These are phyloP conservation scores for Metschnikowia bowlesiae DNA, from an alignment of 805 yeast species.

Conservation along the genomic window DNA sequence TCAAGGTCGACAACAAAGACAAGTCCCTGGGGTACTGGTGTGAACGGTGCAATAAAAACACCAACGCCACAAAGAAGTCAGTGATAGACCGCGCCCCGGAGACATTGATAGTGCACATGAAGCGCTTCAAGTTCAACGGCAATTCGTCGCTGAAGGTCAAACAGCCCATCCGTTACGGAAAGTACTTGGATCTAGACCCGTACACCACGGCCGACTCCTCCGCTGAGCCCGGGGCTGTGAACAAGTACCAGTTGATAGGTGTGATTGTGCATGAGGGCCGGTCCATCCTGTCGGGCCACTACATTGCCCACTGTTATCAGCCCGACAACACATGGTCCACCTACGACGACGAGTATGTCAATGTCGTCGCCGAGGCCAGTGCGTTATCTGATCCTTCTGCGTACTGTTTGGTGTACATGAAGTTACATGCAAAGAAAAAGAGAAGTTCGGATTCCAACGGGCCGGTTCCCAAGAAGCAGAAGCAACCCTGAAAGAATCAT, in stretches of 20 bases:
- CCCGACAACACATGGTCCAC: slow-evolving; percentile 92
- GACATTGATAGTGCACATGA: slow-evolving; percentile 78
- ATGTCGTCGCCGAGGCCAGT: slow-evolving; percentile 62
- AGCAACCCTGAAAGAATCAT: background rate
- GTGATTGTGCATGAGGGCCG: slow-evolving; percentile 95
- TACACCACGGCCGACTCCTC: slow-evolving; percentile 30
- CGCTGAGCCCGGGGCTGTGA: slow-evolving; percentile 17
- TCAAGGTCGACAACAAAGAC: slow-evolving; percentile 62
- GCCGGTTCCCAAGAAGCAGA: background rate
- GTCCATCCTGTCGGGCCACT: slow-evolving; percentile 89
- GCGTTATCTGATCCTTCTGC: slow-evolving; percentile 85
- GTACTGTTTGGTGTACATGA: slow-evolving; percentile 80
- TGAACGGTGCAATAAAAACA: slow-evolving; percentile 74
- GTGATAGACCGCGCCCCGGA: slow-evolving; percentile 83
- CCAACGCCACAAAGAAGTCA: slow-evolving; percentile 73
- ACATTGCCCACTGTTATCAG: slow-evolving; percentile 84
- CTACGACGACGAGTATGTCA: slow-evolving; percentile 89
- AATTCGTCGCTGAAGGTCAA: slow-evolving; percentile 78
- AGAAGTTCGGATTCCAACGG: background rate
- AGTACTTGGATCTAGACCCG: slow-evolving; percentile 65
- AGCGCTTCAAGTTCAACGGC: slow-evolving; percentile 86
- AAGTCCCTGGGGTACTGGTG: slow-evolving; percentile 76
- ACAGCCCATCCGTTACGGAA: slow-evolving; percentile 78
- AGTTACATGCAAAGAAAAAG: slow-evolving; percentile 54
- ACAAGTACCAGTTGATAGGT: slow-evolving; percentile 62